Percentiles rank a stretch among this genome's conserved stretches.
phyloP scores from a whole-genome alignment of 2,329 filamentous ascomycete genomes.

The Penicillium verrucosum region DNA sequence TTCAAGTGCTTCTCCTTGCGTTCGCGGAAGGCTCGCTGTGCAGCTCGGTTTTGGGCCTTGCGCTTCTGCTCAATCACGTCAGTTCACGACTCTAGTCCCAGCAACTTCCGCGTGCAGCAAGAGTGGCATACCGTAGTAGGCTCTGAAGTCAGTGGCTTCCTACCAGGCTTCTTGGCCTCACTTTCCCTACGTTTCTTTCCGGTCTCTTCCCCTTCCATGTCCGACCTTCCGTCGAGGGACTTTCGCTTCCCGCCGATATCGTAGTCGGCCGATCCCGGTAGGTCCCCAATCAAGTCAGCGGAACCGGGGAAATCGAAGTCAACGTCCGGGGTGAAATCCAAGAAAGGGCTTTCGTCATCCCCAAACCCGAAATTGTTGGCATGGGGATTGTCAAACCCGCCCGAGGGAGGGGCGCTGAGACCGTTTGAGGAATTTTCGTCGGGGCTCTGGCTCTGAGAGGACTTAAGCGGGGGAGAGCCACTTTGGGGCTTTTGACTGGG shows the following conservation, averaged over 20 bases:
- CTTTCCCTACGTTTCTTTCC: constrained; percentile 70
- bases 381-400: constrained; percentile 36
- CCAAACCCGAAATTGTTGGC: constrained; percentile 51
- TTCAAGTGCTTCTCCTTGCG: constrained; percentile 77
- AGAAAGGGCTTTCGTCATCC: constrained; percentile 70
- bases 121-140: constrained; percentile 76
- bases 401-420: constrained; percentile 30
- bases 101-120: neutral
- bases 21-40: constrained; percentile 89
- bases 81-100: constrained; percentile 12
- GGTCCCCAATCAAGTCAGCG: constrained; percentile 70
- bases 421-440: constrained; percentile 48
- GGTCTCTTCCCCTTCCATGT: constrained; percentile 62
- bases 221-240: constrained; percentile 52
- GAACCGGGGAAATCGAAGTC: constrained; percentile 67
- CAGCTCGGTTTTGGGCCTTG: constrained; percentile 92
- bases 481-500: constrained; percentile 34
- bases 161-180: constrained; percentile 89
- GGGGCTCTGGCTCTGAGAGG: constrained; percentile 31
- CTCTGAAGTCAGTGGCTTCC: constrained; percentile 92
- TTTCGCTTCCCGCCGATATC: constrained; percentile 63
- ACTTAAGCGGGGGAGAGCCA: constrained; percentile 23
- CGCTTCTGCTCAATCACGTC: constrained; percentile 40
- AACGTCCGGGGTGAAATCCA: constrained; percentile 78
- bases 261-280: constrained; percentile 53